Base-by-base conservation (phyloP, 495 filamentous ascomycete species). In the Bathelium albidoporum region DNA sequence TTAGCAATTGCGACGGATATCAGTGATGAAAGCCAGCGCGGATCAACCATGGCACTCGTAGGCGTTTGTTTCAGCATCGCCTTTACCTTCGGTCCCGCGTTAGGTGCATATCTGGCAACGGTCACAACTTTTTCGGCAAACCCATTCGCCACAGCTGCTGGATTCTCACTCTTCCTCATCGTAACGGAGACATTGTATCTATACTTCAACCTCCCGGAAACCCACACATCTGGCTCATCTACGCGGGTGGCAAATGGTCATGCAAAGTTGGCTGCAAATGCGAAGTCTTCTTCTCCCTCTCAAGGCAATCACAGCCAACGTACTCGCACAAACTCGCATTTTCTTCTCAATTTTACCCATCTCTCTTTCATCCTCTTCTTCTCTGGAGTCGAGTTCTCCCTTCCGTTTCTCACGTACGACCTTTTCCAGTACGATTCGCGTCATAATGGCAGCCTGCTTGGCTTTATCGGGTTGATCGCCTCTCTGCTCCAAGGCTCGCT, bases 1-100 rank as follows among this genome's bases (percentile, higher is more conserved):
- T 91, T 90, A 61, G 95, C 95, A 44, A 99, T 99, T 69, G 94
- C 95, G 12, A 95, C 94, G 9, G 94, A 99, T 75, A 89, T 99
- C 63, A 94, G 89, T 62, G 90, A 94, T 69, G 85, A 89, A 60
- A 81, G 82, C 53, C 87, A 84, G 62, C 82, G 94, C 28, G 90
- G 91, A 1, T 85, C 89, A 18, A 96, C 95, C 32, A 96, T 99
- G 87, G 94, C 94, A 16, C 80, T 97, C 44, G 91, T 99, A 16
- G 94, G 94, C 36, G 93, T 86, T 41, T 97, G 95, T 75, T 99
- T 99, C 78, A 92, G 88, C 59, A 89, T 99, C 67, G 92, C 94
- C 14, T 99, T 99, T 72, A 97, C 95, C 1, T 95, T 94, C 69
- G 94, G 94, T 0, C 94, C 94, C 0, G 89, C 91, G 31, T 79